These are phyloP conservation scores for Pseudozyma thailandica DNA, from an alignment of 1,284 basidiomycete genomes.

Conservation along the genomic window DNA sequence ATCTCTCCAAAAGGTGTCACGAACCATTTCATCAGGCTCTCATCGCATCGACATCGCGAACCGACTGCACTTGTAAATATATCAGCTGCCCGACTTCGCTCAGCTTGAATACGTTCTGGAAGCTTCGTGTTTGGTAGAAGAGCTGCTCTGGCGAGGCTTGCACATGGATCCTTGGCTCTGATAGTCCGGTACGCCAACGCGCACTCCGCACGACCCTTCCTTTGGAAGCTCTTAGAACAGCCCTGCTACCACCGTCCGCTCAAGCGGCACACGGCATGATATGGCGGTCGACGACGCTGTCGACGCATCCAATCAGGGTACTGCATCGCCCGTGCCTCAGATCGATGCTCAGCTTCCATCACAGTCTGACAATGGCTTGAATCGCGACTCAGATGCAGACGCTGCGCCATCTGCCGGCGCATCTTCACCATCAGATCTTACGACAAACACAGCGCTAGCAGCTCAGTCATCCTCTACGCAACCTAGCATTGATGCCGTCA, in stretches of 20 bases:
- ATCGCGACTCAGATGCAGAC: background rate
- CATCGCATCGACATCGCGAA: no score
- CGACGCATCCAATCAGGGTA: slow-evolving; percentile 12
- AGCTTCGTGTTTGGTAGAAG: background rate
- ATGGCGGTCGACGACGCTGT: slow-evolving; percentile 30
- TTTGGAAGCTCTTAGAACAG: slow-evolving; percentile 10
- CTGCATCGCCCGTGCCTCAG: slow-evolving; percentile 6
- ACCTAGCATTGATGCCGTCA: slow-evolving; percentile 1
- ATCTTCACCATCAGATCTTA: background rate
- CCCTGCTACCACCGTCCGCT: slow-evolving; percentile 7
- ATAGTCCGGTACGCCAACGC: slow-evolving; percentile 12
- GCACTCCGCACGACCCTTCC: slow-evolving; percentile 2
- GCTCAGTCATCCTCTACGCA: background rate
- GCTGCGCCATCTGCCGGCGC: slow-evolving; percentile 2
- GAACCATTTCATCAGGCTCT: no score
- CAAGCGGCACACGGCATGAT: slow-evolving; percentile 25
- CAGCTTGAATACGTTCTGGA: background rate
- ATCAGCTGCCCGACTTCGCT: background rate
- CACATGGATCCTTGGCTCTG: slow-evolving; percentile 18
- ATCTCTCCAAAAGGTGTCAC: background rate
- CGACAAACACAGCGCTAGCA: background rate
- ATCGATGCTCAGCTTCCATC: slow-evolving; percentile 7
- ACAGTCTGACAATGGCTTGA: slow-evolving; percentile 9
- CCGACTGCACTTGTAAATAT: background rate
- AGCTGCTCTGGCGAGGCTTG: background rate